Evolutionary conservation across 192 early-diverging fungal genomes (phyloP).

Genomic region (Geranomyces variabilis): DNA sequence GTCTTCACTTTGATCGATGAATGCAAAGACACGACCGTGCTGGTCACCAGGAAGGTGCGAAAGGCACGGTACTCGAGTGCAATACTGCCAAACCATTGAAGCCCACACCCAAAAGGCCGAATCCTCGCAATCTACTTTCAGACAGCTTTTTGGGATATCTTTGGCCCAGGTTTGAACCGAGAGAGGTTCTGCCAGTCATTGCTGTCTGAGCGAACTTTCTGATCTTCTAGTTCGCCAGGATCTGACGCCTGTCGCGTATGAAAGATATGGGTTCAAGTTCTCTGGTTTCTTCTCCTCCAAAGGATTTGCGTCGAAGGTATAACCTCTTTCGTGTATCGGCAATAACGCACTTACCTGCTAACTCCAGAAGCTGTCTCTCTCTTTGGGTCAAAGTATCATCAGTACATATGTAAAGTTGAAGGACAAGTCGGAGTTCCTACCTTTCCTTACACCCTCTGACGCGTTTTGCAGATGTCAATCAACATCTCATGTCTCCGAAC

Average conservation of each 20-base stretch:
- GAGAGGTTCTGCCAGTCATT: conserved; percentile 12
- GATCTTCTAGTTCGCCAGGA: conserved; percentile 11
- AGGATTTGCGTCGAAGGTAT: conserved; percentile 26
- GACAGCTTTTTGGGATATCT: conserved; percentile 55
- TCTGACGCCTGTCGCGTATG: conserved; percentile 16
- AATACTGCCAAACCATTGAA: background rate
- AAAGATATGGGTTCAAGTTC: conserved; percentile 17
- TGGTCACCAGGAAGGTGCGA: conserved; percentile 29
- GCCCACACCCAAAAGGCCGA: conserved; percentile 11
- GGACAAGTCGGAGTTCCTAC: no score
- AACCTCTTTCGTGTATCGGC: no score
- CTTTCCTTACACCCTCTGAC: no score
- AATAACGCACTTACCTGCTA: no score
- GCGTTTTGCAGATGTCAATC: conserved; percentile 51
- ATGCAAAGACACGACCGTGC: conserved; percentile 1
- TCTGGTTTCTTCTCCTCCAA: conserved; percentile 16
- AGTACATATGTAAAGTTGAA: conserved; percentile 53
- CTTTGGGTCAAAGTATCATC: conserved; percentile 44
- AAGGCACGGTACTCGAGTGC: background rate
- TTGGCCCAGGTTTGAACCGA: conserved; percentile 44
- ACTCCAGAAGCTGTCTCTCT: background rate
- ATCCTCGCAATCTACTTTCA: conserved; percentile 43
- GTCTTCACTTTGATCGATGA: conserved; percentile 25
- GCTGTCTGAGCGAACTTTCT: no score
- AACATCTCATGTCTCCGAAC: conserved; percentile 43